Percentiles rank a stretch among this genome's conserved stretches.
These are phyloP conservation scores for Trichoderma virens DNA, from an alignment of 495 filamentous ascomycete genomes.

Conservation along the genomic window DNA sequence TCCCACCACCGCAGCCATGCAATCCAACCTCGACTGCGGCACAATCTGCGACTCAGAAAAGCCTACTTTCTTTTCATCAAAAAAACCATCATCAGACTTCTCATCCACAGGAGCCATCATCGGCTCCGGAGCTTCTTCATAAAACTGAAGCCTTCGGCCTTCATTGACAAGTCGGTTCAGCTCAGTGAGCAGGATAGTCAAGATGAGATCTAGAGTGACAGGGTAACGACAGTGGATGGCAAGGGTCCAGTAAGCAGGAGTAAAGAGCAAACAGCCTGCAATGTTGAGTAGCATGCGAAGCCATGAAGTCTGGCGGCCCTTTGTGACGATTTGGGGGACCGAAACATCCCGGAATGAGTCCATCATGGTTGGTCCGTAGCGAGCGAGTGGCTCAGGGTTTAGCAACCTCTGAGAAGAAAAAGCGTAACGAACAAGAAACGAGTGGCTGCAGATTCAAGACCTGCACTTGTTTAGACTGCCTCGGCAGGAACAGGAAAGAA, in stretches of 20 bases:
- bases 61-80: not conserved
- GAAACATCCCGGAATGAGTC: not conserved
- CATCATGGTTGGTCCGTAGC: not conserved
- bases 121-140: not conserved
- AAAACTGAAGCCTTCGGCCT: not conserved
- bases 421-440: not conserved
- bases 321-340: not conserved
- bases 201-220: not conserved
- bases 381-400: not conserved
- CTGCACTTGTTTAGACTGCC: not conserved
- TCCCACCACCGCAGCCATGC: not conserved
- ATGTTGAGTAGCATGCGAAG: not conserved
- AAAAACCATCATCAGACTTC: not conserved
- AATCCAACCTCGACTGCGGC: not conserved
- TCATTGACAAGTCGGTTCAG: conserved; percentile 1
- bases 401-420: not conserved
- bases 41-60: not conserved
- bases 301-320: not conserved
- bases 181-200: not conserved
- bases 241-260: not conserved
- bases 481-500: not conserved
- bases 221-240: not conserved
- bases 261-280: not conserved
- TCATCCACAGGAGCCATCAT: not conserved
- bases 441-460: not conserved